Percentiles rank a stretch among this genome's conserved stretches.
Evolutionary conservation across 805 yeast species (phyloP).

Genomic region (Brettanomyces naardenensis): DNA sequence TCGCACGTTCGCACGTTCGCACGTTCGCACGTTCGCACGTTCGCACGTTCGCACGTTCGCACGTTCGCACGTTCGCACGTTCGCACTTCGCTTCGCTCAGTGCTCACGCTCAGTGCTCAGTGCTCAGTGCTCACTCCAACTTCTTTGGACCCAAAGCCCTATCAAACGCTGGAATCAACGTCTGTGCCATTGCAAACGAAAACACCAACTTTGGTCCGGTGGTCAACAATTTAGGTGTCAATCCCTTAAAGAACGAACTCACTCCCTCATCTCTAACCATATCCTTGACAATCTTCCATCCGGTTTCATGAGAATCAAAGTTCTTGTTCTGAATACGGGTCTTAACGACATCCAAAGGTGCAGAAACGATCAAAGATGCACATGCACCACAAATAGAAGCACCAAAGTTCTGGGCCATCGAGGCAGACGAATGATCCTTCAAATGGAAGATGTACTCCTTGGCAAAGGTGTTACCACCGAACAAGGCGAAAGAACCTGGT

Average conservation of each 20-base stretch:
- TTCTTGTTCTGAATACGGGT: conserved; percentile 96
- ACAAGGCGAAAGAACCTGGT: conserved; percentile 95
- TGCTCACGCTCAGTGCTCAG: no score
- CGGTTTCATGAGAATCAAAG: conserved; percentile 93
- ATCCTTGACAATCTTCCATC: conserved; percentile 85
- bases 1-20: no score
- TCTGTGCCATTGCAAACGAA: conserved; percentile 96
- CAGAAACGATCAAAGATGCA: conserved; percentile 91
- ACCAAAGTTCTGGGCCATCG: conserved; percentile 91
- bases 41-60: no score
- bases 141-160: conserved; percentile 36
- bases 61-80: no score
- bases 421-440: conserved; percentile 79
- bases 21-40: no score
- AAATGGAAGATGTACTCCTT: conserved; percentile 90
- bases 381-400: conserved; percentile 96
- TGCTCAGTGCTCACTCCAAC: no score
- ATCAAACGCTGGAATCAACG: conserved; percentile 94
- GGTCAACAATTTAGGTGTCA: conserved; percentile 91
- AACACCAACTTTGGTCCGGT: conserved; percentile 98
- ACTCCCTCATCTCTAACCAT: conserved; percentile 90
- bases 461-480: conserved; percentile 98
- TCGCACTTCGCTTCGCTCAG: no score
- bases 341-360: conserved; percentile 96
- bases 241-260: conserved; percentile 88